Percentiles rank a stretch among this genome's conserved stretches.
These are phyloP conservation scores for Rubroboletus satanas DNA, from an alignment of 768 basidiomycete species.

Conservation along the genomic window DNA sequence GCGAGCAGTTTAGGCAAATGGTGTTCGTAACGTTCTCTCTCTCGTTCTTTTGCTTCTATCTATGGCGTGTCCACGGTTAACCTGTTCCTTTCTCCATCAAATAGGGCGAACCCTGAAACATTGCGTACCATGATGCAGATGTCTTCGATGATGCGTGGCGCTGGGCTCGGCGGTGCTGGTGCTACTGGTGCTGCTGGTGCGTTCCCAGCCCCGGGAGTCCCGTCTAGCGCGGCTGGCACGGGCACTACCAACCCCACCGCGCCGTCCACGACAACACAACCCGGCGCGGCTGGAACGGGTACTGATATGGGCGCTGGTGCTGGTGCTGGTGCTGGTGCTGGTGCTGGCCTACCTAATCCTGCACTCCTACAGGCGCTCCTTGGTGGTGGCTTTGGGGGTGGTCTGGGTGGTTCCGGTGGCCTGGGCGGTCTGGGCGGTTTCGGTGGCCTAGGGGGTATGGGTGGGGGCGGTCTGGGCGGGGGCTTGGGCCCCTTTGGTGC, in stretches of 20 bases:
- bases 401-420: slow-evolving; percentile 1
- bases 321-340: too few species aligned
- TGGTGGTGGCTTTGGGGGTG: slow-evolving; percentile 2
- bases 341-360: slow-evolving; percentile 35
- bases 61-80: background rate
- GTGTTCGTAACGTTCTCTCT: slow-evolving; percentile 43
- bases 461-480: slow-evolving; percentile 28
- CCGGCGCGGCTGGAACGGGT: slow-evolving; percentile 19
- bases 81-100: background rate
- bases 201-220: slow-evolving; percentile 63
- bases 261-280: slow-evolving; percentile 19
- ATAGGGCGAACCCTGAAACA: slow-evolving; percentile 70
- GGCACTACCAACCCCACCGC: slow-evolving; percentile 25
- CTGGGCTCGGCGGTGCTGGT: slow-evolving; percentile 37
- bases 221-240: slow-evolving; percentile 26
- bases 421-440: slow-evolving; percentile 10
- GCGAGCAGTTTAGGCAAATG: slow-evolving; percentile 69
- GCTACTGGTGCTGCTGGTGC: slow-evolving; percentile 28
- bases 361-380: slow-evolving; percentile 36
- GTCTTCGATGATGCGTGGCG: slow-evolving; percentile 37
- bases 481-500: slow-evolving; percentile 24
- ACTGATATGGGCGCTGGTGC: slow-evolving; percentile 9
- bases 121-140: slow-evolving; percentile 76
- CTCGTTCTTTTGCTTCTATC: background rate
- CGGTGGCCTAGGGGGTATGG: slow-evolving; percentile 24